Conservation (phyloP, 768 basidiomycete genomes). For the Boletus rubescentipes region DNA sequence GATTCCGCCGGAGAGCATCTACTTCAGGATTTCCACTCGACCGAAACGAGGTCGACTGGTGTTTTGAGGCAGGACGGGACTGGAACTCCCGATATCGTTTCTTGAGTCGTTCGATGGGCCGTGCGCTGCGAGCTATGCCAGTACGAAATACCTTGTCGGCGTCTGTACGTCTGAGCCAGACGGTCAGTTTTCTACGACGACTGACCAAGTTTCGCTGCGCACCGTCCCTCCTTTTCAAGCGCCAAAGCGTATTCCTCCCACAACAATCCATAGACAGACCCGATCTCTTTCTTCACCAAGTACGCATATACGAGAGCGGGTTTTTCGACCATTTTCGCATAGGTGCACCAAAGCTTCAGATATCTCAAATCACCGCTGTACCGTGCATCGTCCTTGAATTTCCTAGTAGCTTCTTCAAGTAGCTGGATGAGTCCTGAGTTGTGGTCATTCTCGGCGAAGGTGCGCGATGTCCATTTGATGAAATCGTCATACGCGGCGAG, state of each 20-base stretch:
- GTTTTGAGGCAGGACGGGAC: constrained; percentile 40
- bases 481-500: constrained; percentile 84
- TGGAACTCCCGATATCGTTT: constrained; percentile 80
- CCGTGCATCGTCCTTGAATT: constrained; percentile 77
- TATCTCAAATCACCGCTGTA: constrained; percentile 91
- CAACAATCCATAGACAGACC: constrained; percentile 70
- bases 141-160: constrained; percentile 80
- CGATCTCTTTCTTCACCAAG: constrained; percentile 71
- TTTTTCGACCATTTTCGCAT: constrained; percentile 77
- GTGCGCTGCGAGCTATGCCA: constrained; percentile 79
- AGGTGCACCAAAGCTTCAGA: constrained; percentile 87
- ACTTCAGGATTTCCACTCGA: constrained; percentile 27
- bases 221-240: constrained; percentile 79
- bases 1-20: constrained; percentile 34
- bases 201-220: constrained; percentile 28
- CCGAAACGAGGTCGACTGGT: constrained; percentile 24
- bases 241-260: constrained; percentile 91
- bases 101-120: constrained; percentile 84
- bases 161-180: constrained; percentile 55
- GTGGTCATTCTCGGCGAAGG: constrained; percentile 67
- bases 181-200: constrained; percentile 6
- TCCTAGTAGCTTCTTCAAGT: constrained; percentile 78
- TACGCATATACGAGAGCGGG: constrained; percentile 69
- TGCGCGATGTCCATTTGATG: constrained; percentile 85
- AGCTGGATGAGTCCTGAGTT: constrained; percentile 76